Percentiles rank a stretch among this genome's conserved stretches.
These are phyloP conservation scores for Saccharomycopsis javanensis DNA, from an alignment of 805 yeast genomes.

Conservation along the genomic window DNA sequence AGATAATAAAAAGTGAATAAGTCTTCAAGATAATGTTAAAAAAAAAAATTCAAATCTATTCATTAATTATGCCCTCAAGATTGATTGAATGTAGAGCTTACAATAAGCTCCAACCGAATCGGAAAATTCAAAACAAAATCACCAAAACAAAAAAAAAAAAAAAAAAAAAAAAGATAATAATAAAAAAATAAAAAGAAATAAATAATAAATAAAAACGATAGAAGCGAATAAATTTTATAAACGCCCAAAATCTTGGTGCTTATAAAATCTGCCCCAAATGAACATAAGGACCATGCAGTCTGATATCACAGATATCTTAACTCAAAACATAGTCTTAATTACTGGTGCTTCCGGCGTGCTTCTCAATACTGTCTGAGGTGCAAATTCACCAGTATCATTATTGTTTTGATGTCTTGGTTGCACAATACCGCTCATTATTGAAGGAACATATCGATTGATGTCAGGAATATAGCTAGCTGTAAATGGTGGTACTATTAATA, in stretches of 20 bases:
- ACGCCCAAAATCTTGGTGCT: not conserved
- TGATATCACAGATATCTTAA: no score
- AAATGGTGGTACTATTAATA: slow-evolving; percentile 87
- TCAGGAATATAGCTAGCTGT: slow-evolving; percentile 51
- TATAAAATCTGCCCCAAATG: not conserved
- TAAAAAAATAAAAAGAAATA: not conserved
- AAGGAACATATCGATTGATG: slow-evolving; percentile 27
- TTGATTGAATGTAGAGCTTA: not conserved
- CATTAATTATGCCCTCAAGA: not conserved
- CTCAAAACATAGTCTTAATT: slow-evolving; percentile 40
- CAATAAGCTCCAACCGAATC: not conserved
- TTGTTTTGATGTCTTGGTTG: slow-evolving; percentile 75
- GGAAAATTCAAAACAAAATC: not conserved
- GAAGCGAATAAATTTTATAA: not conserved
- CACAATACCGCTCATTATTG: slow-evolving; percentile 56
- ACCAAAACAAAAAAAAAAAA: not conserved
- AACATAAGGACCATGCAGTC: not conserved
- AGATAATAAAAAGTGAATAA: not conserved
- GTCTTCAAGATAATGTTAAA: not conserved
- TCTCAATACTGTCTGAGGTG: slow-evolving; percentile 28
- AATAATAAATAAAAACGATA: not conserved
- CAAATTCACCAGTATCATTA: slow-evolving; percentile 49
- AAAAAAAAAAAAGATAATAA: not conserved
- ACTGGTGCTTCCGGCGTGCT: slow-evolving; percentile 41
- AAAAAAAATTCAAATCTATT: not conserved